These are phyloP conservation scores for Yamadazyma endophytica DNA, from an alignment of 805 yeast species.

Conservation along the genomic window DNA sequence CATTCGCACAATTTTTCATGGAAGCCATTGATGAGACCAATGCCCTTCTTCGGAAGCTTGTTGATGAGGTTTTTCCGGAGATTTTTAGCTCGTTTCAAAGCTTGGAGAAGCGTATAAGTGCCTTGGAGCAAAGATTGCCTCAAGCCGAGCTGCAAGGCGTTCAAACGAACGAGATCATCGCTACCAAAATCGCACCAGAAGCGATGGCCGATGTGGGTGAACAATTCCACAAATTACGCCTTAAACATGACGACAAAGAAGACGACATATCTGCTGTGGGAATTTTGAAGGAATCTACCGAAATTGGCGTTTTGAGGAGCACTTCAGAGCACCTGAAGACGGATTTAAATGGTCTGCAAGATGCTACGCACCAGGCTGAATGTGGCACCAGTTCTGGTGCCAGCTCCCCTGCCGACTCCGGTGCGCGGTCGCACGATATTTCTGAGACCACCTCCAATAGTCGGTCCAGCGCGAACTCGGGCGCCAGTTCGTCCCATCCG, in stretches of 20 bases:
- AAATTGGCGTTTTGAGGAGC: constrained; percentile 1
- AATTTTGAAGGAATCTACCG: neutral
- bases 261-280: too few species aligned
- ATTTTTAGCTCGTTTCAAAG: constrained; percentile 9
- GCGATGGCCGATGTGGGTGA: neutral
- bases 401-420: too few species aligned
- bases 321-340: too few species aligned
- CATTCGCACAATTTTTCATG: too few species aligned
- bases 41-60: constrained; percentile 7
- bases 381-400: too few species aligned
- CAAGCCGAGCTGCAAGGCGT: neutral
- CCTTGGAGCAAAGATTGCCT: constrained; percentile 6
- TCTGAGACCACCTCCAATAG: too few species aligned
- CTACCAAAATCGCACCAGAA: neutral
- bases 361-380: too few species aligned
- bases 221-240: neutral
- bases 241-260: neutral
- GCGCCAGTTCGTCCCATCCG: too few species aligned
- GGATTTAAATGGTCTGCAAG: too few species aligned
- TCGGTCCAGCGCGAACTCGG: too few species aligned
- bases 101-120: constrained; percentile 6
- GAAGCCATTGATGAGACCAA: constrained; percentile 13
- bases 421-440: too few species aligned
- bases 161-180: neutral
- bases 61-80: constrained; percentile 11